Conservation (phyloP, 352 stramenopile genomes). For the Phytophthora cryptogea region DNA sequence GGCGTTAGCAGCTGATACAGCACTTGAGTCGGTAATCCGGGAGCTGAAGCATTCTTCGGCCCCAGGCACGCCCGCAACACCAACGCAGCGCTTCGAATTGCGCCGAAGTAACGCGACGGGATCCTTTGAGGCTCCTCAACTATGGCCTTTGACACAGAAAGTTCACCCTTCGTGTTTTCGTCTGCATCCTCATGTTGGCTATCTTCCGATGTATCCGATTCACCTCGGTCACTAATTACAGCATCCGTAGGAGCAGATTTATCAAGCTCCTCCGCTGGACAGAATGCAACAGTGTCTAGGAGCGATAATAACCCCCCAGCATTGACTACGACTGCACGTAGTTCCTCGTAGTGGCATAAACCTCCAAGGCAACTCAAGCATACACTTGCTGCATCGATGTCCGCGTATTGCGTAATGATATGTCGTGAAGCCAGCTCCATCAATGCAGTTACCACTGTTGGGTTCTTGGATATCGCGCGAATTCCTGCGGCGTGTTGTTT, state of each 20-base stretch:
- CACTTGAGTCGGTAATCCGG: conserved; percentile 49
- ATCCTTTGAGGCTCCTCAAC: conserved; percentile 28
- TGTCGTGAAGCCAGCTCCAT: conserved; percentile 61
- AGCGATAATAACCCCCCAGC: conserved; percentile 69
- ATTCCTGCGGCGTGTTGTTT: conserved; percentile 42
- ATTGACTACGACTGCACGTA: conserved; percentile 60
- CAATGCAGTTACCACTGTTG: conserved; percentile 57
- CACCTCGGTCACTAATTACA: conserved; percentile 30
- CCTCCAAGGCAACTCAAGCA: conserved; percentile 64
- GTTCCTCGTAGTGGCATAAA: conserved; percentile 64
- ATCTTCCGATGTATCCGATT: conserved; percentile 22
- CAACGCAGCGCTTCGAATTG: conserved; percentile 60
- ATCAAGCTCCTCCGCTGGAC: conserved; percentile 53
- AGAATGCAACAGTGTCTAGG: conserved; percentile 70
- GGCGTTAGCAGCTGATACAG: conserved; percentile 81
- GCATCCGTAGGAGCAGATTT: conserved; percentile 13
- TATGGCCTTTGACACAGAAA: background rate
- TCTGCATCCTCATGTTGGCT: conserved; percentile 16
- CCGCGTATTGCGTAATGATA: conserved; percentile 62
- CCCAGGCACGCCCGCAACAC: conserved; percentile 62
- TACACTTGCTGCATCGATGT: conserved; percentile 58
- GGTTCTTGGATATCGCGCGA: conserved; percentile 60
- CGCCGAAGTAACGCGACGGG: conserved; percentile 50
- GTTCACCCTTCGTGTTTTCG: conserved; percentile 1
- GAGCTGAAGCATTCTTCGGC: conserved; percentile 28